Evolutionary conservation across 1,284 basidiomycete species (phyloP).

Genomic region (Coniferiporia sulphurascens): DNA sequence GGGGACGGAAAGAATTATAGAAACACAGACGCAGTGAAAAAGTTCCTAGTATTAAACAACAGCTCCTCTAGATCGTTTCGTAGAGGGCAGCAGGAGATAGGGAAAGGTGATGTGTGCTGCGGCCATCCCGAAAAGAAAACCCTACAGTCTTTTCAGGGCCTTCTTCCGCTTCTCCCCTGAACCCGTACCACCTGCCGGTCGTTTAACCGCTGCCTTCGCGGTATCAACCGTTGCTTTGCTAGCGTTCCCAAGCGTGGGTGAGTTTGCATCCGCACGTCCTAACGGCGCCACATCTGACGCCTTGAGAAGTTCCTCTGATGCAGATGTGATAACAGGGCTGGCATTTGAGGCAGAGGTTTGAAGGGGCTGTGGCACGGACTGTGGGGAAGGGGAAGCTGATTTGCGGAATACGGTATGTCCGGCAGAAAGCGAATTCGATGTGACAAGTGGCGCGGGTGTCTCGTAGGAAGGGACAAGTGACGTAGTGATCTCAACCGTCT

Average conservation of each 20-base stretch:
- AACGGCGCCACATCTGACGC: conserved; percentile 28
- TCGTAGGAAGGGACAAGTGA: conserved; percentile 23
- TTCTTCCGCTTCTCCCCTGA: conserved; percentile 79
- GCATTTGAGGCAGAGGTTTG: conserved; percentile 10
- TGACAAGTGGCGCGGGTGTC: conserved; percentile 20
- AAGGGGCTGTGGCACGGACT: conserved; percentile 11
- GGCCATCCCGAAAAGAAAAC: background rate
- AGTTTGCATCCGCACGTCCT: conserved; percentile 63
- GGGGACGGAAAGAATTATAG: background rate
- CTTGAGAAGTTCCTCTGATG: conserved; percentile 11
- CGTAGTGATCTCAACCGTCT: conserved; percentile 19
- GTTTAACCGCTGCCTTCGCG: conserved; percentile 57
- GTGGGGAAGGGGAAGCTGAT: conserved; percentile 12
- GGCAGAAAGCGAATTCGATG: conserved; percentile 8
- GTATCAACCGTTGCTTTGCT: conserved; percentile 30
- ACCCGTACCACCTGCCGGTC: conserved; percentile 48
- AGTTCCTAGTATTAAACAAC: background rate
- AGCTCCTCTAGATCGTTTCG: background rate
- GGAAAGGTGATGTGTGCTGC: background rate
- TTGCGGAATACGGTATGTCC: conserved; percentile 19
- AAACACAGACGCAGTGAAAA: background rate
- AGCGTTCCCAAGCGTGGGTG: conserved; percentile 37
- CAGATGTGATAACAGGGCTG: background rate
- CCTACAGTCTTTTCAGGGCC: conserved; percentile 68
- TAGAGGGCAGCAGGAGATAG: background rate